phyloP scores from a whole-genome alignment of 352 stramenopile genomes.

The Pythium coloratum region DNA sequence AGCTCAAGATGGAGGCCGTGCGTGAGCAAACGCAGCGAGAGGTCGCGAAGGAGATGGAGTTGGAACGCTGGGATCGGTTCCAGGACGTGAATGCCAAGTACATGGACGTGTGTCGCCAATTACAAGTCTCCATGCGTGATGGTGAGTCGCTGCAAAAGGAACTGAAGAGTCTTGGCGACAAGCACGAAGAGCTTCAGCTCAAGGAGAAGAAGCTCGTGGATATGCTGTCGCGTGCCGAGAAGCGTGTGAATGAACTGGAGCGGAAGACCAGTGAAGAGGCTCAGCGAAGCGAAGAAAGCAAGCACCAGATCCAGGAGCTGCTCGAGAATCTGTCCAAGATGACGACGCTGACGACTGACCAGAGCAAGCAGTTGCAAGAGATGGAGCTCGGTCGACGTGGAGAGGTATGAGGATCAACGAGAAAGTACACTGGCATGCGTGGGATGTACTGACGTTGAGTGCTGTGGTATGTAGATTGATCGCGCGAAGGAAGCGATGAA shows the following conservation, averaged over 20 bases:
- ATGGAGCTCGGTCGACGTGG: slow-evolving; percentile 41
- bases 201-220: slow-evolving; percentile 41
- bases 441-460: not conserved
- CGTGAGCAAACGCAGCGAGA: slow-evolving; percentile 52
- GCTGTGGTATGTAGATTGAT: slow-evolving; percentile 28
- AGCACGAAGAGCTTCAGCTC: slow-evolving; percentile 21
- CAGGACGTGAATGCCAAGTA: slow-evolving; percentile 74
- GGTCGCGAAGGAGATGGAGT: slow-evolving; percentile 55
- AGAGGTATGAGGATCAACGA: slow-evolving; percentile 34
- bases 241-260: slow-evolving; percentile 35
- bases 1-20: slow-evolving; percentile 39
- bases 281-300: slow-evolving; percentile 40
- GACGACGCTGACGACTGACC: slow-evolving; percentile 57
- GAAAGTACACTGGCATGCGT: not conserved
- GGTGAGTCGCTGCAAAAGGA: slow-evolving; percentile 31
- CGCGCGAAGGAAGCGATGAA: slow-evolving; percentile 32
- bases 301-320: slow-evolving; percentile 66
- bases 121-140: slow-evolving; percentile 35
- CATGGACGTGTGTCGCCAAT: slow-evolving; percentile 45
- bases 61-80: slow-evolving; percentile 66
- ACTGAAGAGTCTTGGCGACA: slow-evolving; percentile 13
- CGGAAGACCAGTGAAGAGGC: slow-evolving; percentile 22
- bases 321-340: slow-evolving; percentile 69
- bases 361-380: slow-evolving; percentile 68
- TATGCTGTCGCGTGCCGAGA: slow-evolving; percentile 19